Evolutionary conservation across 2,329 filamentous ascomycete genomes (phyloP), one percentile per base, ranked within the genome.

Genomic region (Fusarium sp.): DNA sequence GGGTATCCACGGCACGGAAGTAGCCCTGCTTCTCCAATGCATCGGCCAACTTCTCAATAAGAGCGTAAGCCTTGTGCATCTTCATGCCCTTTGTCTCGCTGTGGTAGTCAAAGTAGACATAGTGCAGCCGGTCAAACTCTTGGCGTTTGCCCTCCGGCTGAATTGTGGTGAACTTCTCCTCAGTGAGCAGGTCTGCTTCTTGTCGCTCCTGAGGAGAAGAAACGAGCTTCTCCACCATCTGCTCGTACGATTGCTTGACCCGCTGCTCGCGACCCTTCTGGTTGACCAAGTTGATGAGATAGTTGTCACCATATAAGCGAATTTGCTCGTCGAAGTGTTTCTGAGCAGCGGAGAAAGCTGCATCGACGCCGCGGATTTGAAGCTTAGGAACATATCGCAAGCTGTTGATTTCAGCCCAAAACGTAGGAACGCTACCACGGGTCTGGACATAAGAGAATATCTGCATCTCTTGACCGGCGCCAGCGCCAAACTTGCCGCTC

Each of bases 61-160:
- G 88, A 46, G 97, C 87, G 82, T 96, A 92, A 1, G 96, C 95
- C 54, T 95, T 94, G 81, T 99, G 92, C 93, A 96, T 97, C 79
- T 93, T 91, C 78, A 98, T 88, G 42, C 96, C 96, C 84, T 98
- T 98, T 56, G 97, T 99, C 84, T 99, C 96, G 79, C 92, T 95
- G 85, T 99, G 97, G 82, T 97, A 99, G 84, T 99, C 96, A 80
- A 99, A 99, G 85, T 98, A 99, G 77, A 98, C 85, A 82, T 99
- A 99, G 84, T 99, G 96, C 49, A 99, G 85, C 49, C 92, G 92
- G 81, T 98, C 95, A 81, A 93, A 93, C 72, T 91, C 86, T 71
- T 93, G 82, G 54, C 73, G 89, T 65, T 86, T 85, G 53, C 85
- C 85, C 50, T 89, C 84, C 77, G 86, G 86, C 79, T 97, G 93